Base-by-base conservation (phyloP, 202 grass and related monocot species). In the Schoenoplectus tabernaemontani region DNA sequence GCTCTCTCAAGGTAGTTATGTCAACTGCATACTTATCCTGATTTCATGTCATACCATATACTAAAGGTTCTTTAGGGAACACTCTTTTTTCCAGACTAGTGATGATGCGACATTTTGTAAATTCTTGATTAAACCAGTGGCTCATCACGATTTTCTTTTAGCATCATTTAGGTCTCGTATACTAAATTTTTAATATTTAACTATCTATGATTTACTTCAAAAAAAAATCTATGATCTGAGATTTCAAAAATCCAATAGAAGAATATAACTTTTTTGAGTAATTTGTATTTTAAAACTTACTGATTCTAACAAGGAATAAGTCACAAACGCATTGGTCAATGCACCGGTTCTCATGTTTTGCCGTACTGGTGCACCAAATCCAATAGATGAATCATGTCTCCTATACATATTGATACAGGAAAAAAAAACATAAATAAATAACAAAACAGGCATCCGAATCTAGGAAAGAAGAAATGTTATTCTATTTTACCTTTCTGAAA, bases 301-400 rank as follows among this genome's bases (percentile, higher is more conserved):
- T 17, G 96, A 89, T 89, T 95, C 96, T 79, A 98, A 89, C 63
- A 98, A 90, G 81, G 95, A 92, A 67, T 89, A 98, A 54, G 88
- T 72, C 16, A 91, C 54, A 72, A 83, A 53, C 47, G 89, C 87
- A 89, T 89, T 89, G 42, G 85, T 87, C 37, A 86, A 84, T 79
- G 85, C 82, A 56, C 84, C 86, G 83, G 72, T 87, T 92, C 95
- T 89, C 86, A 98, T 92, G 71, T 90, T 98, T 85, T 85, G 86
- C 39, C 91, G 91, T 56, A 98, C 83, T 28, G 95, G 91, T 85
- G 88, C 95, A 67, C 91, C 95, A 86, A 98, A 98, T 80, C 95
- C 95, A 86, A 98, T 98, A 75, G 95, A 98, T 58, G 95, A 98
- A 95, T 98, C 95, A 82, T 98, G 88, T 7, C 86, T 81, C 74